Evolutionary conservation across 768 basidiomycete species (phyloP).

Genomic region (Coprinellus aureogranulatus): DNA sequence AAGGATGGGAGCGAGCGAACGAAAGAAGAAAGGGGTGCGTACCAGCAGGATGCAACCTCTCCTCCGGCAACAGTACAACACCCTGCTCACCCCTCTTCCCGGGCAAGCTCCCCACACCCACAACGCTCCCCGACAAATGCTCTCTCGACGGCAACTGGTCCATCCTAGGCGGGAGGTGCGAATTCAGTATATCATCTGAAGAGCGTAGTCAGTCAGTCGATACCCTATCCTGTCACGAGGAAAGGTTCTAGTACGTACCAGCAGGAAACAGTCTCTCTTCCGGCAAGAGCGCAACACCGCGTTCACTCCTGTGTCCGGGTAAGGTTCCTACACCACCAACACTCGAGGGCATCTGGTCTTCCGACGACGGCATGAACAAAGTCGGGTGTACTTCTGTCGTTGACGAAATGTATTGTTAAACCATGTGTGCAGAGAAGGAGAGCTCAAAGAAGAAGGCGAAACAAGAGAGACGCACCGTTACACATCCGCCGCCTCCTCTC

Average conservation of each 20-base stretch:
- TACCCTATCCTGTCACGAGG: background rate
- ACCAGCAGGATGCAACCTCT: conserved; percentile 15
- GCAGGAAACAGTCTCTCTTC: conserved; percentile 30
- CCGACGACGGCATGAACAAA: no score
- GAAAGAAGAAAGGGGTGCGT: background rate
- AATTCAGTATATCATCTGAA: conserved; percentile 4
- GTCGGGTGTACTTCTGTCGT: no score
- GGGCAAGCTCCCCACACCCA: conserved; percentile 19
- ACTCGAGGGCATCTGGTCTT: no score
- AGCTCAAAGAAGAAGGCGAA: no score
- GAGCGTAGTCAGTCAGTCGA: background rate
- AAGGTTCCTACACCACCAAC: conserved; percentile 44
- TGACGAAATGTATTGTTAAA: no score
- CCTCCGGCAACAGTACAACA: conserved; percentile 19
- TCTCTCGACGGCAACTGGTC: conserved; percentile 11
- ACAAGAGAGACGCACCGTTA: background rate
- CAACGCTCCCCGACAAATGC: conserved; percentile 11
- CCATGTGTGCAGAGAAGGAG: no score
- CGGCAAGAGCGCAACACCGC: conserved; percentile 44
- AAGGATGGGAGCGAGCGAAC: no score
- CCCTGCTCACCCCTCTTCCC: conserved; percentile 14
- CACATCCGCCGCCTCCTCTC: conserved; percentile 8
- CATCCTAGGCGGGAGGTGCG: conserved; percentile 10
- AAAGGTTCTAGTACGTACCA: conserved; percentile 13
- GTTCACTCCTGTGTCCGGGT: conserved; percentile 42